These are phyloP conservation scores for Odontarrhena argentea DNA, from an alignment of 345 rosid genomes.

Conservation along the genomic window DNA sequence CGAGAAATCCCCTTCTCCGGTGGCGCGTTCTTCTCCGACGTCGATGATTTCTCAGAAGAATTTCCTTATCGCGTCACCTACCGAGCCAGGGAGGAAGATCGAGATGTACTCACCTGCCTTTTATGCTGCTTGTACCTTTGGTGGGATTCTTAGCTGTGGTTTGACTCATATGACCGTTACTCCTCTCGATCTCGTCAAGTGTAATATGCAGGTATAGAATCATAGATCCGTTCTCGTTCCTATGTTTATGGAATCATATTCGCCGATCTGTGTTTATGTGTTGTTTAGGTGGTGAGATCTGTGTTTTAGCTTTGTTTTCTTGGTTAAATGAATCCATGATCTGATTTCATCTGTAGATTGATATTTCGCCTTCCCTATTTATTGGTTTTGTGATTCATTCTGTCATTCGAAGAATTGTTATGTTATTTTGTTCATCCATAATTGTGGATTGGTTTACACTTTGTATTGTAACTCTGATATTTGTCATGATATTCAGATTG, in stretches of 20 bases:
- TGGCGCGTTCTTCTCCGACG: constrained; percentile 34
- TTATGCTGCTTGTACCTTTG: constrained; percentile 86
- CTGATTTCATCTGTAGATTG: neutral
- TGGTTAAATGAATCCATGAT: neutral
- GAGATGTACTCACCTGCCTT: constrained; percentile 88
- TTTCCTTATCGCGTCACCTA: constrained; percentile 56
- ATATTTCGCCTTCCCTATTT: neutral
- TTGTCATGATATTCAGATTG: constrained; percentile 59
- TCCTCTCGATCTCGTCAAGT: constrained; percentile 99
- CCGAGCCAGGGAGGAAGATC: constrained; percentile 69
- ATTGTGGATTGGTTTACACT: constrained; percentile 4
- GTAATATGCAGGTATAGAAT: constrained; percentile 88
- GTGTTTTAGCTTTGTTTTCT: constrained; percentile 7
- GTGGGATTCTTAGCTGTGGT: constrained; percentile 95
- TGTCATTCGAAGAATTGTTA: neutral
- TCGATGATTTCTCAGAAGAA: constrained; percentile 31
- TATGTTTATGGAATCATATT: neutral
- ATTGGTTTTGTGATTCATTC: constrained; percentile 3
- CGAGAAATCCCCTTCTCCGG: constrained; percentile 40
- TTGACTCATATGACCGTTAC: constrained; percentile 93
- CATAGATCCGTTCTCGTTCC: constrained; percentile 6
- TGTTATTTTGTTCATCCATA: constrained; percentile 2
- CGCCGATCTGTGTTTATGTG: constrained; percentile 9
- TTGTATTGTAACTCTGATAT: constrained; percentile 12
- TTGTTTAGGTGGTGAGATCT: constrained; percentile 32